These are phyloP conservation scores for Aspergillus sp. DNA, from an alignment of 2,329 filamentous ascomycete species.

Conservation along the genomic window DNA sequence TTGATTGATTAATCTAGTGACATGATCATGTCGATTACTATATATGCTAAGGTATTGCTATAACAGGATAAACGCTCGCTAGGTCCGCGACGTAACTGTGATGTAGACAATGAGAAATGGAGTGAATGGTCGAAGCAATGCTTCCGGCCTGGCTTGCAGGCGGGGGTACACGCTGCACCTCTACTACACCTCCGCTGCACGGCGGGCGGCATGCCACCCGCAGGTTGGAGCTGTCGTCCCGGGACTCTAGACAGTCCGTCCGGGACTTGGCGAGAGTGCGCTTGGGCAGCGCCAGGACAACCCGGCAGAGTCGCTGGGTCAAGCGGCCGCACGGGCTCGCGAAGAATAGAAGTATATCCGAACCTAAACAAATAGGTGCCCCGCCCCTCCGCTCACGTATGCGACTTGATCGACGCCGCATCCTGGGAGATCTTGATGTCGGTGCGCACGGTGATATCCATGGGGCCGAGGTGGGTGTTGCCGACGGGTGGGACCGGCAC, in stretches of 20 bases:
- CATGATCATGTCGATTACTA: not conserved
- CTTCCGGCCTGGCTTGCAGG: not conserved
- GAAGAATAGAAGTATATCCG: not conserved
- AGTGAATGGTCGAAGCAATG: not conserved
- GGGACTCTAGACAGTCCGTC: too few species aligned
- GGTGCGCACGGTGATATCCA: slow-evolving; percentile 29
- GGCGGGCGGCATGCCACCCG: too few species aligned
- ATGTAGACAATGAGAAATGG: not conserved
- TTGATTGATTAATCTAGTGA: not conserved
- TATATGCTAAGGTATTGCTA: not conserved
- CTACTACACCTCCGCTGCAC: too few species aligned
- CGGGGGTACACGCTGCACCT: too few species aligned
- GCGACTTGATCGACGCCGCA: slow-evolving; percentile 15
- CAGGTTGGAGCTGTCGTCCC: too few species aligned
- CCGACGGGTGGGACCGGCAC: slow-evolving; percentile 9
- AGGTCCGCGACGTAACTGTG: not conserved
- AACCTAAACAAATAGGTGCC: not conserved
- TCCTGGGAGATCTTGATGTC: slow-evolving; percentile 28
- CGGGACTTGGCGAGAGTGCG: too few species aligned
- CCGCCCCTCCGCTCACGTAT: not conserved
- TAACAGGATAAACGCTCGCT: not conserved
- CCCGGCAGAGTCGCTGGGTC: too few species aligned
- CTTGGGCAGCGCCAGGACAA: too few species aligned
- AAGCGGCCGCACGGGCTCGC: too few species aligned
- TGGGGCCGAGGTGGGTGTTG: slow-evolving; percentile 10